Percentiles rank a stretch among this genome's conserved stretches.
These are phyloP conservation scores for Rhizopus stolonifer DNA, from an alignment of 371 early-diverging fungal genomes.

Conservation along the genomic window DNA sequence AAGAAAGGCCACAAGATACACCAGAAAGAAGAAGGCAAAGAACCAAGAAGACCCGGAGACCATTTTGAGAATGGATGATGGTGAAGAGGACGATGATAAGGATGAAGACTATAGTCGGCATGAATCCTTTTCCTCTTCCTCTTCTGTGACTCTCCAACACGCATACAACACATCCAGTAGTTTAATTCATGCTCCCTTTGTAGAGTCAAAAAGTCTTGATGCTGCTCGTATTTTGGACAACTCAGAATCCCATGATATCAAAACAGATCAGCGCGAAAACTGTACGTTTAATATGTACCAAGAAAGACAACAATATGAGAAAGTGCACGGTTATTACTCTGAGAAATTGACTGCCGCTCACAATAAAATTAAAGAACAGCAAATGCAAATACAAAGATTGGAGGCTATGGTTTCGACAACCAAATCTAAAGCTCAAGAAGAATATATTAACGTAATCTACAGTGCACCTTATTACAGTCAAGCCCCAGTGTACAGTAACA, in stretches of 20 bases:
- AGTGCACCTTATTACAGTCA: background rate
- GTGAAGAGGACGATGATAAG: background rate
- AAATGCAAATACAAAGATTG: background rate
- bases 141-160: background rate
- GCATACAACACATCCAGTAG: no score
- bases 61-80: background rate
- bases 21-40: slow-evolving; percentile 34
- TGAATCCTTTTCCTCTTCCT: background rate
- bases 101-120: background rate
- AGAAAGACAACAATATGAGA: background rate
- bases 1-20: slow-evolving; percentile 46
- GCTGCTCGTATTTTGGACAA: no score
- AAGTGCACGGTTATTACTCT: background rate
- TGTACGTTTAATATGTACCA: background rate
- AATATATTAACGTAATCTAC: background rate
- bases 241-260: no score
- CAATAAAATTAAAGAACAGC: background rate
- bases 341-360: background rate
- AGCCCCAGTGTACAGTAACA: background rate
- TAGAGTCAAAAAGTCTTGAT: no score
- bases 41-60: background rate
- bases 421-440: background rate
- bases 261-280: background rate
- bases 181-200: no score
- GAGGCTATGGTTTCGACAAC: background rate